A percentile compares a stretch with the other conserved stretches of the same genome.
These are phyloP conservation scores for Pichia terricola DNA, from an alignment of 1,139 yeast genomes.

Conservation along the genomic window DNA sequence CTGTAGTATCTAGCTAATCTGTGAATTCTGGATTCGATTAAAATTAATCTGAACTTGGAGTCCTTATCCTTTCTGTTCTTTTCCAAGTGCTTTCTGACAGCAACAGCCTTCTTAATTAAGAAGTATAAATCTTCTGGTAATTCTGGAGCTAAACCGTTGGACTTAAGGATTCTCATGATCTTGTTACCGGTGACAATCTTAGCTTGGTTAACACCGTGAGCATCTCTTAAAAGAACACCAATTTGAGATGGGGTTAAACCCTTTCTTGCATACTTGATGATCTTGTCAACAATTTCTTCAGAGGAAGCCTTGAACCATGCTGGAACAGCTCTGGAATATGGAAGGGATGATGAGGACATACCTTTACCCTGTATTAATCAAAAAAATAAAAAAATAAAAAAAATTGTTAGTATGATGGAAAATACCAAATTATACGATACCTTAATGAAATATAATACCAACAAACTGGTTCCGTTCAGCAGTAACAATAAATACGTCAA, in stretches of 20 bases:
- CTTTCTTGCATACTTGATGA: constrained; percentile 99
- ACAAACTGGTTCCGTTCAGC: constrained; percentile 28
- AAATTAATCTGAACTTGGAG: constrained; percentile 99
- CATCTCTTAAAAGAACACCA: constrained; percentile 99
- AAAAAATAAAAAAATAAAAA: constrained; percentile 12
- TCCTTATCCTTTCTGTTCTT: constrained; percentile 99
- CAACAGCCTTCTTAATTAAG: constrained; percentile 98
- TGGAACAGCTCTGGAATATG: constrained; percentile 98
- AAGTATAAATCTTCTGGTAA: constrained; percentile 99
- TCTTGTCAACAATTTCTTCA: constrained; percentile 95
- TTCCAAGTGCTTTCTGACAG: constrained; percentile 99
- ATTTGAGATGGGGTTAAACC: constrained; percentile 99
- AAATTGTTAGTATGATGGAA: constrained; percentile 27
- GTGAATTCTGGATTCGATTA: constrained; percentile 99
- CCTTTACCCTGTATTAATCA: constrained; percentile 76
- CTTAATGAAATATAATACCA: constrained; percentile 16
- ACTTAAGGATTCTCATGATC: constrained; percentile 97
- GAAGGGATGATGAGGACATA: constrained; percentile 97
- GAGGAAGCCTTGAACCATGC: constrained; percentile 98
- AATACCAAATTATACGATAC: constrained; percentile 18
- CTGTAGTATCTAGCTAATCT: constrained; percentile 99
- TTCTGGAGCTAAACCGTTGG: constrained; percentile 99
- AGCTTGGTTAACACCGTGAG: constrained; percentile 98
- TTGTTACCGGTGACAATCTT: constrained; percentile 99
- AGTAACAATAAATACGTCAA: not conserved